Conservation (phyloP, 2,329 filamentous ascomycete genomes). For the Colletotrichum filicis region DNA sequence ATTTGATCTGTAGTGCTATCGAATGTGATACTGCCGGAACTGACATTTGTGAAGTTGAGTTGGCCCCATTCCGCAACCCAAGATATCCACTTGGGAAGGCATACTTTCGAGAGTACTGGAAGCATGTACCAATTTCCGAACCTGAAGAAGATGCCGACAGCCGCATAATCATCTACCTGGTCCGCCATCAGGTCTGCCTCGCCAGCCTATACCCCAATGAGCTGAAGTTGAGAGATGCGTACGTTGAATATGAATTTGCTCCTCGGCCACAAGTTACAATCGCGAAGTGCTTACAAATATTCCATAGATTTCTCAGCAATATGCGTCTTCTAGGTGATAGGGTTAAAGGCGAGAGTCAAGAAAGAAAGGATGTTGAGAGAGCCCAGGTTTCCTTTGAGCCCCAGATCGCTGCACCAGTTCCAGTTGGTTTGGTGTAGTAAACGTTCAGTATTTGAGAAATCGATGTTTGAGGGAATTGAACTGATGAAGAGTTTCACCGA, state of each 20-base stretch:
- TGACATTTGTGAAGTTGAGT: conserved; percentile 30
- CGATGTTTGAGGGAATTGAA: no score
- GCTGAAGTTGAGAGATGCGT: background rate
- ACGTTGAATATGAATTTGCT: background rate
- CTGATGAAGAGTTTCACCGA: no score
- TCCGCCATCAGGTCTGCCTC: conserved; percentile 40
- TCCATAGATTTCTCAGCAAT: background rate
- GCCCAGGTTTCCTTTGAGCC: background rate
- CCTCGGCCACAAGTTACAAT: no score
- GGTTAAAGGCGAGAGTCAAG: background rate
- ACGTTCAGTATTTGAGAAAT: no score
- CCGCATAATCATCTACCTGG: conserved; percentile 42
- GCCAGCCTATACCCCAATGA: conserved; percentile 37
- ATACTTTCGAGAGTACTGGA: conserved; percentile 41
- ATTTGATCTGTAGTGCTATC: background rate
- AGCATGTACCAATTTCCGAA: conserved; percentile 41
- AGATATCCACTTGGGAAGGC: conserved; percentile 39
- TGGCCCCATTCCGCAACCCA: conserved; percentile 41
- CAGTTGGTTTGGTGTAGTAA: no score
- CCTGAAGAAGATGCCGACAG: conserved; percentile 42
- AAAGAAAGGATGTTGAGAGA: background rate
- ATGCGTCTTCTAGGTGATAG: background rate
- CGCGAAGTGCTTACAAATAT: background rate
- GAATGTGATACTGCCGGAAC: no score
- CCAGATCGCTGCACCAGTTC: no score